Evolutionary conservation across 495 filamentous ascomycete species (phyloP).

Genomic region (Poronia punctata): DNA sequence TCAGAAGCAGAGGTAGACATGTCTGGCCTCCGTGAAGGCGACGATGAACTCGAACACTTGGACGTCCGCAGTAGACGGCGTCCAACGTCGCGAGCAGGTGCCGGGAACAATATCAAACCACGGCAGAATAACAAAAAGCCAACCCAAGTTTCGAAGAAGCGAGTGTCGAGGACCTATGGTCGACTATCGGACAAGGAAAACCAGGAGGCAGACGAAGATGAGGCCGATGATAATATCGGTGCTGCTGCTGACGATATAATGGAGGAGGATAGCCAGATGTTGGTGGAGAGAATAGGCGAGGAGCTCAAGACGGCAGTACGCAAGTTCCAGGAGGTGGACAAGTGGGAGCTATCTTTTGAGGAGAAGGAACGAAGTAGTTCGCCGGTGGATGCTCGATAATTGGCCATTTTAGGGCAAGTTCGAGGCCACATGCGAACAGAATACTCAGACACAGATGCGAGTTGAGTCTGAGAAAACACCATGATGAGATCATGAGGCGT

Average conservation of each 20-base stretch:
- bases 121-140: constrained; percentile 16
- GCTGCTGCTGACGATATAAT: background rate
- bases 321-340: constrained; percentile 46
- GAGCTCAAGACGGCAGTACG: constrained; percentile 40
- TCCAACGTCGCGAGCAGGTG: constrained; percentile 14
- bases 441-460: too few species aligned
- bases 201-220: constrained; percentile 19
- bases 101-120: constrained; percentile 5
- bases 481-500: background rate
- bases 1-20: constrained; percentile 25
- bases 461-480: too few species aligned
- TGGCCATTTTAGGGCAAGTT: background rate
- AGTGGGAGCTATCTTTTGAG: constrained; percentile 44
- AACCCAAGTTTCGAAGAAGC: constrained; percentile 15
- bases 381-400: constrained; percentile 27
- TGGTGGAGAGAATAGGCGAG: constrained; percentile 23
- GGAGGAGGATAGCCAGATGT: constrained; percentile 21
- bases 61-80: constrained; percentile 21
- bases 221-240: constrained; percentile 8
- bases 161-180: constrained; percentile 29
- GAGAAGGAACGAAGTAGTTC: constrained; percentile 33
- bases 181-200: constrained; percentile 39
- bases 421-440: too few species aligned
- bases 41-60: constrained; percentile 33
- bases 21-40: constrained; percentile 21